Percentiles rank a stretch among this genome's conserved stretches.
These are phyloP conservation scores for Closterium sp. DNA, from an alignment of 139 green algal species.

Conservation along the genomic window DNA sequence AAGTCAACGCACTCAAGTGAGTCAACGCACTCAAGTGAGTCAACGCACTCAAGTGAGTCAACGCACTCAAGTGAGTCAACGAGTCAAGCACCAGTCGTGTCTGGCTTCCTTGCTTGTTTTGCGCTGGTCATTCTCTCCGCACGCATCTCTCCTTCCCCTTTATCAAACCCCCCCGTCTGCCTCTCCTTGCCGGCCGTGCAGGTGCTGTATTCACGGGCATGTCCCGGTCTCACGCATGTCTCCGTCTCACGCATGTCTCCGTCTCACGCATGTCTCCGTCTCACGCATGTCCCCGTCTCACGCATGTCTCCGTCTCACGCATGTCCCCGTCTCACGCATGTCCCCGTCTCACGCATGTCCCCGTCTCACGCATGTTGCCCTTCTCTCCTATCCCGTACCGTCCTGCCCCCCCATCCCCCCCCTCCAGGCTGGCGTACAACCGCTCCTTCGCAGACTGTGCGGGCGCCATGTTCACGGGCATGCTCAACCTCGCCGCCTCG, in stretches of 20 bases:
- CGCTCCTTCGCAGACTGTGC: slow-evolving; percentile 48
- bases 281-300: no score
- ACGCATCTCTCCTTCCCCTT: not conserved
- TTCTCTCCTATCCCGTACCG: not conserved
- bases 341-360: no score
- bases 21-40: not conserved
- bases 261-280: no score
- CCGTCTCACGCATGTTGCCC: no score
- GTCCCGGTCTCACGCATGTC: no score
- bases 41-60: not conserved
- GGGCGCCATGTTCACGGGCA: slow-evolving; percentile 20
- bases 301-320: no score
- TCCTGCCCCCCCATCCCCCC: not conserved
- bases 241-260: no score
- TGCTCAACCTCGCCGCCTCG: slow-evolving; percentile 3
- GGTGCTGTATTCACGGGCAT: no score
- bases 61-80: no score
- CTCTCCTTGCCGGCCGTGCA: not conserved
- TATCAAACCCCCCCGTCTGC: not conserved
- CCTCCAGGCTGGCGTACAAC: slow-evolving; percentile 44
- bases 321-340: no score
- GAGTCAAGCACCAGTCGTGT: no score
- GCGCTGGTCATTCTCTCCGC: not conserved
- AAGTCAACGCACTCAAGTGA: not conserved
- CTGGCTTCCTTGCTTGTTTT: no score